Evolutionary conservation across 148 eudicot genomes (phyloP), one percentile per base, ranked within the genome.

Genomic region (Silene uniflora): DNA sequence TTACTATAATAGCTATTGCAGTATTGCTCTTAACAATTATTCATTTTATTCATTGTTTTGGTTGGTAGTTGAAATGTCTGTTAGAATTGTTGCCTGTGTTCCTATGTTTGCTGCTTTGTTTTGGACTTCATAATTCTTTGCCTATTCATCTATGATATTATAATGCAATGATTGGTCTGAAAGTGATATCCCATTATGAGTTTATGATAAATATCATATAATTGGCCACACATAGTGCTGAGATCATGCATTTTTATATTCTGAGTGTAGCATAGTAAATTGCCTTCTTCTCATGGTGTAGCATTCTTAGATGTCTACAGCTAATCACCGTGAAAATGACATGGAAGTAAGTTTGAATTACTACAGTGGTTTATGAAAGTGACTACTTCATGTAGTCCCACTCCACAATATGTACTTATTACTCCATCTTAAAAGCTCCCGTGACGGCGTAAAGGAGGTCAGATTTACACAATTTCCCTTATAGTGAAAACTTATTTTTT

Each of bases 31-130:
- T n/a, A 72, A 60, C 73, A 77, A 77, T 76, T 73, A 29, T 77
- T 39, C 73, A 77, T 74, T 64, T 76, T 73, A 29, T 77, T 39
- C 73, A 77, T 74, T 65, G 68, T 80, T 74, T 70, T 81, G 86
- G 76, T 78, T 64, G 82, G 80, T 84, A 81, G 86, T 84, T 81
- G 82, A 81, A 78, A 81, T 84, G 82, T 81, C 86, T 78, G 84
- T 81, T 84, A 76, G 75, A 78, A 73, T 69, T 78, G 75, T 78
- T 78, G 78, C 78, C 58, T 18, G 67, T 77, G 77, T 70, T 65
- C 80, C 80, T 62, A 21, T 21, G 46, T 65, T 71, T 74, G 60
- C 77, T 80, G 73, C 76, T 66, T 55, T 83, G 75, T 70, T 21
- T 68, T 73, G 79, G 81, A 65, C 73, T 47, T 74, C 62, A 23